Base-by-base conservation (phyloP, 768 basidiomycete genomes). In the Mycena maculata region DNA sequence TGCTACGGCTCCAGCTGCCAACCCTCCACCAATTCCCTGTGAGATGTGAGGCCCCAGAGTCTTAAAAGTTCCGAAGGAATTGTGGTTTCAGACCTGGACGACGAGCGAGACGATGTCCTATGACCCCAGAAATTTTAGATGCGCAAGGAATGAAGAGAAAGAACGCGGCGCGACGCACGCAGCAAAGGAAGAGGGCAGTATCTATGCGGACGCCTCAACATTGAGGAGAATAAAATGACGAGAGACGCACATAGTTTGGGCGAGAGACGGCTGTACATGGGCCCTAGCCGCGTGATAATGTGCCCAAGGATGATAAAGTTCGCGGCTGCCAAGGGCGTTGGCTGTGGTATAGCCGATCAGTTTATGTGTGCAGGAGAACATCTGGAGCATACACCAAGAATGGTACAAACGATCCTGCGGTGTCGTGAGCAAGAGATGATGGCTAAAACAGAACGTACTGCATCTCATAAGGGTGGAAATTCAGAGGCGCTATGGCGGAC, bases 21-120 rank as follows among this genome's bases (percentile, higher is more conserved):
- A 71, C 0, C 84, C 90, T 27, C 90, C 90, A 41, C 91, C 91
- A 20, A 84, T 76, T 30, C 85, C 90, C 77, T 92, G n/a, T n/a
- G n/a, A n/a, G n/a, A n/a, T n/a, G n/a, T n/a, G n/a, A n/a, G n/a
- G n/a, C n/a, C n/a, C n/a, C n/a, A n/a, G n/a, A n/a, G n/a, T n/a
- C n/a, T n/a, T n/a, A n/a, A n/a, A n/a, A n/a, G n/a, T n/a, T n/a
- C n/a, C n/a, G n/a, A n/a, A n/a, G n/a, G n/a, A n/a, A n/a, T n/a
- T n/a, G n/a, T n/a, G n/a, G n/a, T n/a, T n/a, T n/a, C n/a, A n/a
- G n/a, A n/a, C n/a, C n/a, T n/a, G 91, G 2, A 91, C 76, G n/a
- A 87, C 76, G 28, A 92, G 81, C 12, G 90, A 85, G 36, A 88
- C 74, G 22, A 90, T 72, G 68, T 92, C 91, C 83, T 52, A 27